Conservation (phyloP, 1,139 yeast genomes). For the Meyerozyma smithsonii region DNA sequence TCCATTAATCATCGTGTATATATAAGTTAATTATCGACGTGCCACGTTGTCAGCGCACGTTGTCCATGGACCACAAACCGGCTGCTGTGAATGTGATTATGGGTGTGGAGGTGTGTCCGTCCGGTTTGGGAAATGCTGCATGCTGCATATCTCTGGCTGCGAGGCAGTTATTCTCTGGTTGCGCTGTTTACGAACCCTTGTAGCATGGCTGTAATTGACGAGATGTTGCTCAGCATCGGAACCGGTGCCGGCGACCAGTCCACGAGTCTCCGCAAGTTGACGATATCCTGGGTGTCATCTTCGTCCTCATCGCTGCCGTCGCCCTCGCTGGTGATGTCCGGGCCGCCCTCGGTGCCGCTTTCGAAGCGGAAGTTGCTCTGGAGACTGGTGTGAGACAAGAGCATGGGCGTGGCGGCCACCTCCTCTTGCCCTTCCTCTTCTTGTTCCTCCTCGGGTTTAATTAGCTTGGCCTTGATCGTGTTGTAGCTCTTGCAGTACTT, state of each 20-base stretch:
- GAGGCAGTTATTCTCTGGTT: conserved; percentile 6
- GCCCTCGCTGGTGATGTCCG: conserved; percentile 12
- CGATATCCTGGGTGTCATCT: conserved; percentile 19
- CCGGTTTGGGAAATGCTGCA: background rate
- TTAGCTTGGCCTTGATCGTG: conserved; percentile 65
- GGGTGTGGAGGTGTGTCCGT: background rate
- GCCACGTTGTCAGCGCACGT: conserved; percentile 1
- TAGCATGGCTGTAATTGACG: conserved; percentile 34
- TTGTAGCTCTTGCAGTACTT: conserved; percentile 83
- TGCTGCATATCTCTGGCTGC: background rate
- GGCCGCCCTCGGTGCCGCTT: conserved; percentile 10
- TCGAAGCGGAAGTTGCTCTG: conserved; percentile 38
- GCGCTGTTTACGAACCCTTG: conserved; percentile 39
- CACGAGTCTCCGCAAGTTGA: conserved; percentile 27
- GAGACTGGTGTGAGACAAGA: conserved; percentile 32
- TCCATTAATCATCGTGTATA: background rate
- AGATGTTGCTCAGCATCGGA: conserved; percentile 17
- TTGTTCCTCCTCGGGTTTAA: conserved; percentile 51
- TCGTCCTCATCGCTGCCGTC: conserved; percentile 17
- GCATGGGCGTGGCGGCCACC: conserved; percentile 20
- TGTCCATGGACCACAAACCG: background rate
- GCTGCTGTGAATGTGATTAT: background rate
- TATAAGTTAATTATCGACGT: background rate
- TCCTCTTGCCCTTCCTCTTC: conserved; percentile 20
- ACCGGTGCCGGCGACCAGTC: conserved; percentile 15